Conservation (phyloP, 768 basidiomycete species). For the Podaxis sp. region DNA sequence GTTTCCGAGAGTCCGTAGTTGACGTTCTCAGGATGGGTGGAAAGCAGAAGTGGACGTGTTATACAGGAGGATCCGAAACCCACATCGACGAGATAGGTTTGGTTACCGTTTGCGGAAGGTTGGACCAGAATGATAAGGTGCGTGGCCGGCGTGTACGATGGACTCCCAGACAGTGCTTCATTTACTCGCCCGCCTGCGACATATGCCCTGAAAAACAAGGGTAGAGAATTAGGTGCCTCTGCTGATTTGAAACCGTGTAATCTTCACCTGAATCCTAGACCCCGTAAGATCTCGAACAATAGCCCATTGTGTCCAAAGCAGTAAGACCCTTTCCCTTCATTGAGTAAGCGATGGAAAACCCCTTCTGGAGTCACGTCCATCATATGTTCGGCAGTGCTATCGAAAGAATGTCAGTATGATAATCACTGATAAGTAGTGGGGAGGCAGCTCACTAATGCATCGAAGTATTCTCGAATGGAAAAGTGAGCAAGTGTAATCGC, state of each 20-base stretch:
- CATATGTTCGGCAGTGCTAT: conserved; percentile 24
- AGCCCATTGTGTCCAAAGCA: conserved; percentile 31
- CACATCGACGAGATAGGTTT: conserved; percentile 32
- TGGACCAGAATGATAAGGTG: conserved; percentile 34
- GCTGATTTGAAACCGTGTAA: not conserved
- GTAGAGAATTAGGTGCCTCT: not conserved
- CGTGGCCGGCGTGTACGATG: conserved; percentile 17
- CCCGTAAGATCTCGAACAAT: conserved; percentile 27
- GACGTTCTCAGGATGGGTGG: conserved; percentile 12
- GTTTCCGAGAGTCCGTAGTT: conserved; percentile 2
- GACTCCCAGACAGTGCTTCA: conserved; percentile 8
- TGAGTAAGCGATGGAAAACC: conserved; percentile 24
- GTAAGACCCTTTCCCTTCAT: conserved; percentile 23
- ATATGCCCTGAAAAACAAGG: conserved; percentile 25
- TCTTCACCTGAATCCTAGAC: conserved; percentile 28
- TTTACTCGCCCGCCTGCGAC: conserved; percentile 29
- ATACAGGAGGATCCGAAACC: conserved; percentile 29
- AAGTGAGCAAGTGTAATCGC: conserved; percentile 29
- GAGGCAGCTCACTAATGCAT: conserved; percentile 37
- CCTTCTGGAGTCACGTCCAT: conserved; percentile 28
- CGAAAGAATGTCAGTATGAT: not conserved
- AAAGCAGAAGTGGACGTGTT: conserved; percentile 30
- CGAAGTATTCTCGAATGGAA: conserved; percentile 37
- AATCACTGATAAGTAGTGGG: too few relatives aligned
- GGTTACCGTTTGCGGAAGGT: conserved; percentile 24